These are phyloP conservation scores for Andalucia godoyi DNA, from an alignment of 78 protist species.

Conservation along the genomic window DNA sequence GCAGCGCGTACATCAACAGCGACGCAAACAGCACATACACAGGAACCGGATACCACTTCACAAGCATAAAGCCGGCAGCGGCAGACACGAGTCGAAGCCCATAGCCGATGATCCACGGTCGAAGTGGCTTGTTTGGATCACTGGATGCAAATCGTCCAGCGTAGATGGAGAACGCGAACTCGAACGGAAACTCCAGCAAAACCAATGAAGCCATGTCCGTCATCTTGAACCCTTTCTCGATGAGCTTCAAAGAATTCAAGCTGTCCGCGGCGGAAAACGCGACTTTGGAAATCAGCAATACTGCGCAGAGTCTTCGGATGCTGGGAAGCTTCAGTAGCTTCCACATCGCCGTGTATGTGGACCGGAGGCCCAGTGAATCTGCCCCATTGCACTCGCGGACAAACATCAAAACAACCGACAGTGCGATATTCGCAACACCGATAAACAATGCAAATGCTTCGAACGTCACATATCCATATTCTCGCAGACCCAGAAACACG, in stretches of 20 bases:
- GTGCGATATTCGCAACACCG: background rate
- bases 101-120: background rate
- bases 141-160: too few species aligned
- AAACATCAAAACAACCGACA: background rate
- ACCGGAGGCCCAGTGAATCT: background rate
- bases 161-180: background rate
- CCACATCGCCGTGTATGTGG: background rate
- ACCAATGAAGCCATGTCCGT: conserved; percentile 22
- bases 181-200: background rate
- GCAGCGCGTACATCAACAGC: background rate
- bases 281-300: conserved; percentile 14
- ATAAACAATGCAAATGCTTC: background rate
- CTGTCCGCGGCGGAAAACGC: conserved; percentile 14
- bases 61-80: background rate
- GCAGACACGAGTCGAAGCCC: background rate
- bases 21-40: too few species aligned
- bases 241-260: conserved; percentile 21
- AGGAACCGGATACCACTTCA: background rate
- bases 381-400: background rate
- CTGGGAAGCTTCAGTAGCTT: background rate
- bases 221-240: conserved; percentile 38
- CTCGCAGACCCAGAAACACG: conserved; percentile 38
- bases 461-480: background rate
- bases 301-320: background rate
- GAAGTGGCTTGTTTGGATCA: too few species aligned